Evolutionary conservation across 768 basidiomycete species (phyloP).

Genomic region (Tremella mesenterica): DNA sequence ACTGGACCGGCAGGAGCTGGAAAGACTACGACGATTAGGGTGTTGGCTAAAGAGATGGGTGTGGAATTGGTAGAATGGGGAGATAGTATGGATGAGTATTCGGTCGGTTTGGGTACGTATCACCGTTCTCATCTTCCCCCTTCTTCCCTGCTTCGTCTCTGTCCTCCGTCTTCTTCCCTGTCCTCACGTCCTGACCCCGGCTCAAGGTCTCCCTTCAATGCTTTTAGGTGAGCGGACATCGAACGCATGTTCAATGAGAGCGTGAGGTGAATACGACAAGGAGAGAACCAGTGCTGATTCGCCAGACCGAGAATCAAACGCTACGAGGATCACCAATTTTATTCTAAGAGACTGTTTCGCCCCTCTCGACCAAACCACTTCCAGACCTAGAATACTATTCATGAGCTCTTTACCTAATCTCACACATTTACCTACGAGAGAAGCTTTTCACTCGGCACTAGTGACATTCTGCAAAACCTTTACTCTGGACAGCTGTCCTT

Average conservation of each 20-base stretch:
- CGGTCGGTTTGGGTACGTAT: slow-evolving; percentile 36
- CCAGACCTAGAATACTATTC: slow-evolving; percentile 57
- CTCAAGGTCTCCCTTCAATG: too few species aligned
- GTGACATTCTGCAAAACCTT: slow-evolving; percentile 51
- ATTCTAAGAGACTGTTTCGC: slow-evolving; percentile 50
- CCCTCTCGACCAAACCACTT: slow-evolving; percentile 15
- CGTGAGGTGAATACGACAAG: too few species aligned
- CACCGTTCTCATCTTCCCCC: not conserved
- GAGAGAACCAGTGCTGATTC: not conserved
- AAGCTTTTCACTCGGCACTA: slow-evolving; percentile 64
- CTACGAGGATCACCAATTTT: slow-evolving; percentile 65
- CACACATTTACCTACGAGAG: slow-evolving; percentile 60
- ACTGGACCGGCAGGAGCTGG: slow-evolving; percentile 83
- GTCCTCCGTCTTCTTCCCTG: not conserved
- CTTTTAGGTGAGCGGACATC: too few species aligned
- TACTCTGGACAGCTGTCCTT: slow-evolving; percentile 49
- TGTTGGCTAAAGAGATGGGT: slow-evolving; percentile 63
- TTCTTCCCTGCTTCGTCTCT: not conserved
- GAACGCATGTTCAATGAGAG: too few species aligned
- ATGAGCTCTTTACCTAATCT: slow-evolving; percentile 89
- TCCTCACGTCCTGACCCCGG: too few species aligned
- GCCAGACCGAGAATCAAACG: slow-evolving; percentile 45
- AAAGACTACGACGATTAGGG: slow-evolving; percentile 76
- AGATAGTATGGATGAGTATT: slow-evolving; percentile 56
- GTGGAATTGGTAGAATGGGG: slow-evolving; percentile 82